phyloP scores from a whole-genome alignment of 495 filamentous ascomycete genomes.

The Penicillium fimorum region DNA sequence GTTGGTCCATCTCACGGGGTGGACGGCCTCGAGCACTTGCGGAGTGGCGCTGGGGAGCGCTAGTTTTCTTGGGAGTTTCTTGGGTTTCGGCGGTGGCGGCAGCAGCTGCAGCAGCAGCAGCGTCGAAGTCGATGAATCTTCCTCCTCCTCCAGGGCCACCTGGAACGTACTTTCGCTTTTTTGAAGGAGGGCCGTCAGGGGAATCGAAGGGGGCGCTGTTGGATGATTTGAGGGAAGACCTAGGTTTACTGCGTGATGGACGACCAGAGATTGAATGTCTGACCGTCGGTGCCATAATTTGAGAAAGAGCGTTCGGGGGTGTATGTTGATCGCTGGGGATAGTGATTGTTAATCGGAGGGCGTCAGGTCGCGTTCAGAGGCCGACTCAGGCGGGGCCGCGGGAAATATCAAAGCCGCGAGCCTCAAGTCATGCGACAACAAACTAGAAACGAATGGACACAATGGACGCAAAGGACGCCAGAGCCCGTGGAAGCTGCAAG shows the following conservation, averaged over 20 bases:
- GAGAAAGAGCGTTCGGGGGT: constrained; percentile 12
- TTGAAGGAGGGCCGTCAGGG: constrained; percentile 48
- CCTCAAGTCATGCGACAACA: constrained; percentile 1
- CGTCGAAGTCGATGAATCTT: constrained; percentile 65
- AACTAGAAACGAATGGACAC: neutral
- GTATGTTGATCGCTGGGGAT: constrained; percentile 18
- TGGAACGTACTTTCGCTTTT: constrained; percentile 66
- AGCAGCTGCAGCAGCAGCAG: neutral
- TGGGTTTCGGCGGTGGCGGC: neutral
- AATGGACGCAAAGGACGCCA: constrained; percentile 5
- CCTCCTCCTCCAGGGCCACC: constrained; percentile 79
- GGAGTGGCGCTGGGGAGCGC: constrained; percentile 25
- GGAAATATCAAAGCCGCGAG: neutral
- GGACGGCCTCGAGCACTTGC: constrained; percentile 31
- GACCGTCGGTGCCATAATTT: constrained; percentile 25
- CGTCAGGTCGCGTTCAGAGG: constrained; percentile 23
- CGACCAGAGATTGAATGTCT: constrained; percentile 31
- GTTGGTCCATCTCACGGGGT: constrained; percentile 27
- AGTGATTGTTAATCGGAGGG: constrained; percentile 24
- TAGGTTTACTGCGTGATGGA: constrained; percentile 35
- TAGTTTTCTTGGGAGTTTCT: constrained; percentile 15
- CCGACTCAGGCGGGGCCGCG: constrained; percentile 4
- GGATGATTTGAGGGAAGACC: constrained; percentile 34
- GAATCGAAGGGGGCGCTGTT: constrained; percentile 31
- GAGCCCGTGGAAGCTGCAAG: constrained; percentile 11